Conservation (phyloP, 148 eudicot genomes). For the Rhododendron molle region DNA sequence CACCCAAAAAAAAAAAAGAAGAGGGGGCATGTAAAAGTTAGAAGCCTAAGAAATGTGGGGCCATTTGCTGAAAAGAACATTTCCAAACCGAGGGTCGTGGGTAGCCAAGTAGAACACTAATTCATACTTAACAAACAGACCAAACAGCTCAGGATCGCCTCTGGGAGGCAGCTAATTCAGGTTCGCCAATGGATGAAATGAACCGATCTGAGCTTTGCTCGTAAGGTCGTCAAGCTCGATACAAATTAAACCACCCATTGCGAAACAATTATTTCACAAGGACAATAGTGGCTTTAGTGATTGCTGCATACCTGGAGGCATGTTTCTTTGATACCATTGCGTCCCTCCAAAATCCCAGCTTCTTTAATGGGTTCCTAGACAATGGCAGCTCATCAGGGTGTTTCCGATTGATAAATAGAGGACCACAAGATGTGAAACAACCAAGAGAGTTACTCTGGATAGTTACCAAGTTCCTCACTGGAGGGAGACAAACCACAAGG, state of each 20-base stretch:
- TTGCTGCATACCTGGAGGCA: conserved; percentile 74
- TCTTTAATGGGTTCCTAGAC: conserved; percentile 94
- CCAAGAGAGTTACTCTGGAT: background rate
- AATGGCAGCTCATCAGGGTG: conserved; percentile 9
- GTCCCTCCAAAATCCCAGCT: conserved; percentile 98
- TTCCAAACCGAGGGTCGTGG: background rate
- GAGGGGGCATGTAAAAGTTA: background rate
- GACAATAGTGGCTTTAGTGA: background rate
- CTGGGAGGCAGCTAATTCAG: background rate
- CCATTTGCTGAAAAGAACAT: background rate
- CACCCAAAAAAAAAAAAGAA: background rate
- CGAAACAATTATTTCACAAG: background rate
- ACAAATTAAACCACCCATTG: background rate
- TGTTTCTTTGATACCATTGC: conserved; percentile 97
- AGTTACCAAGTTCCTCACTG: conserved; percentile 90
- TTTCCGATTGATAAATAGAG: background rate
- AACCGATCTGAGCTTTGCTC: background rate
- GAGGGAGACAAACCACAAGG: conserved; percentile 98
- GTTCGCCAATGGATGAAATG: background rate
- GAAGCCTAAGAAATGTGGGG: background rate
- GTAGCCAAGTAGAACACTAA: background rate
- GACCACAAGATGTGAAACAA: background rate
- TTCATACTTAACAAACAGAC: background rate
- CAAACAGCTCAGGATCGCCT: background rate
- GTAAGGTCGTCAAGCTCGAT: background rate